These are phyloP conservation scores for Microbotryum intermedium DNA, from an alignment of 1,284 basidiomycete genomes.

Conservation along the genomic window DNA sequence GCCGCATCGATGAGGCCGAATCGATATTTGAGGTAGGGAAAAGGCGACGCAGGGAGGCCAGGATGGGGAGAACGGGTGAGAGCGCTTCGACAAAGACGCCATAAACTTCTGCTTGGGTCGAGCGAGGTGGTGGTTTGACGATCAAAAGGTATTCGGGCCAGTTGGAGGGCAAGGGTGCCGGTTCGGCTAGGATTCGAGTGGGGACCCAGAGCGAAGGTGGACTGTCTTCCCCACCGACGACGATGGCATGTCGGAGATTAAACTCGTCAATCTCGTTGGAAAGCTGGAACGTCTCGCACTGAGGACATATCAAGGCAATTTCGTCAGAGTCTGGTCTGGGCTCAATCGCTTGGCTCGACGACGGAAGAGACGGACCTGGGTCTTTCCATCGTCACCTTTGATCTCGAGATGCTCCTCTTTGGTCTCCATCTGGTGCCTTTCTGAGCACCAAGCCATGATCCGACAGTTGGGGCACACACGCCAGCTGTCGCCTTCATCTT, in stretches of 20 bases:
- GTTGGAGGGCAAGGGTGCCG: neutral
- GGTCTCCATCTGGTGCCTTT: neutral
- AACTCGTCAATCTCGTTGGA: conserved; percentile 13
- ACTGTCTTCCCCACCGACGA: too few species aligned
- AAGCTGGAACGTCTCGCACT: conserved; percentile 13
- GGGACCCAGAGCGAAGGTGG: conserved; percentile 10
- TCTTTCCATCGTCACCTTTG: conserved; percentile 1
- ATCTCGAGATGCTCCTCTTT: neutral
- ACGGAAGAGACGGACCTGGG: conserved; percentile 3
- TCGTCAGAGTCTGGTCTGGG: too few species aligned
- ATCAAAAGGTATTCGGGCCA: conserved; percentile 8
- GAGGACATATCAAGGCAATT: neutral
- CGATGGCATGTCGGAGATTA: conserved; percentile 1
- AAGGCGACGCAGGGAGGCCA: conserved; percentile 1
- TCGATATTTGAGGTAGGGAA: neutral
- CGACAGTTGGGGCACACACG: conserved; percentile 2
- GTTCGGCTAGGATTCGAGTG: neutral
- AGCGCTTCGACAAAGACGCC: conserved; percentile 8
- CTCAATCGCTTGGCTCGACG: neutral
- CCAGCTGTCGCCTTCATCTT: conserved; percentile 1
- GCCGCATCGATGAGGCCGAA: neutral
- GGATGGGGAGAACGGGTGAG: conserved; percentile 10
- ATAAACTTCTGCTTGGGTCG: conserved; percentile 6
- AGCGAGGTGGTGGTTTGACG: neutral
- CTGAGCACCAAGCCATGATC: conserved; percentile 3